Evolutionary conservation across 2,329 filamentous ascomycete species (phyloP).

Genomic region (Keithomyces neogunnii): DNA sequence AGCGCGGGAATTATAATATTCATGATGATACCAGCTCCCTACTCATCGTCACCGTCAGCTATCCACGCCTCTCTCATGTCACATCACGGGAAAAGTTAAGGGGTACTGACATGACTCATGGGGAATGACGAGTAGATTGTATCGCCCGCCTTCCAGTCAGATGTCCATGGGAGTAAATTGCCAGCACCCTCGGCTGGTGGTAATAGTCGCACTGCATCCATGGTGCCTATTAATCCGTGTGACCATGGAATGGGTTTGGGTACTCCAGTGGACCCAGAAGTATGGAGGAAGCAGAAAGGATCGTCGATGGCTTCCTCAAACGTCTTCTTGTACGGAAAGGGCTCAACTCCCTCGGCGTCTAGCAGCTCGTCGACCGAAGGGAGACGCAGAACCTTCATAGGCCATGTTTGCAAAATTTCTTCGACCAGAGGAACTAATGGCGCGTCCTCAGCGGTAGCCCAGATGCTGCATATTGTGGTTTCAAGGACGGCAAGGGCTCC

Average conservation of each 20-base stretch:
- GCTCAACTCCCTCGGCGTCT: constrained; percentile 5
- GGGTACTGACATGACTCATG: constrained; percentile 23
- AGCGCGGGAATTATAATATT: constrained; percentile 28
- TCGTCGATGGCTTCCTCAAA: constrained; percentile 25
- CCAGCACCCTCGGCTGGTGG: constrained; percentile 21
- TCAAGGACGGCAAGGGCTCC: constrained; percentile 24
- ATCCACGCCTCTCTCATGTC: not conserved
- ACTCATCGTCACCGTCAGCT: not conserved
- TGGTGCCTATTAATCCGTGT: constrained; percentile 22
- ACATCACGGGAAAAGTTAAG: not conserved
- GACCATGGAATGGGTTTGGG: constrained; percentile 31
- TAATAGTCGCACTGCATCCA: constrained; percentile 28
- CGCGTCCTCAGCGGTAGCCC: constrained; percentile 17
- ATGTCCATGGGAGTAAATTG: constrained; percentile 19
- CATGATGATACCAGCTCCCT: constrained; percentile 34
- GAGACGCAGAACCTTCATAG: constrained; percentile 19
- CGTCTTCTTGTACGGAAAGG: constrained; percentile 21
- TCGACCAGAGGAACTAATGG: constrained; percentile 5
- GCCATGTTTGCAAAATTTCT: constrained; percentile 14
- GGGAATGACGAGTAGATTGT: constrained; percentile 27
- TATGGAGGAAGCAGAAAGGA: constrained; percentile 29
- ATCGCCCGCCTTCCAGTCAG: constrained; percentile 19
- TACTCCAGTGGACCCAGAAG: constrained; percentile 32
- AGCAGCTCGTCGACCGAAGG: constrained; percentile 21
- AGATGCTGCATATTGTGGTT: constrained; percentile 21